Evolutionary conservation across 2,329 filamentous ascomycete genomes (phyloP), one percentile per base, ranked within the genome.

Genomic region (Venturia aucupariae): DNA sequence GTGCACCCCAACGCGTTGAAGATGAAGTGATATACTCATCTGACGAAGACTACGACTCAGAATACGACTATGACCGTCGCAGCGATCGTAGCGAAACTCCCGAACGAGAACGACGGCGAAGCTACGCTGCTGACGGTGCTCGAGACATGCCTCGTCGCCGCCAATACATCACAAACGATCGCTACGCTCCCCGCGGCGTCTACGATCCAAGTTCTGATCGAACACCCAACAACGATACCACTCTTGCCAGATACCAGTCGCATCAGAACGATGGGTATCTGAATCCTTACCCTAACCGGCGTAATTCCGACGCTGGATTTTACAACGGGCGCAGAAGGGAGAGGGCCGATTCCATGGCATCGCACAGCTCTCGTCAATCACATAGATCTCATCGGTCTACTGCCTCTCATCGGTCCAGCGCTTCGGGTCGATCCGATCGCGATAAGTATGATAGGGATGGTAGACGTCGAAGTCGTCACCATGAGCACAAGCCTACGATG

Each of bases 21-120:
- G 38, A 60, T 38, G 30, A 38, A 5, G 38, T 38, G 13, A 17
- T 38, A 17, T 41, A 60, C 38, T 41, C 59, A 8, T 41, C 59
- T 41, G 41, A 44, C 22, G 41, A 60, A 38, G 41, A 60, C 22
- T 41, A 41, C 38, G 59, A 60, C 35, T 41, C 59, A 38, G 59
- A 41, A 11, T 60, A 60, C n/a, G 59, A 41, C 4, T 60, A 60
- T 19, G 59, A 60, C 35, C 55, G 32, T 22, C 32, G 55, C 55
- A 38, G 55, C 38, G 11, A 41, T 15, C 59, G 41, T 8, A 60
- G 38, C 59, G 24, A 3, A 42, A 41, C 59, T 1, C 32, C 55
- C 55, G 55, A 60, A n/a, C 59, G 22, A 60, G n/a, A 41, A 15
- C 59, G 41, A 3, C 59, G 35, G 11, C 38, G 17, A 60, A 44